A percentile compares a stretch with the other conserved stretches of the same genome.
Conservation (phyloP, 192 early-diverging fungal species). For the Geosiphon pyriformis region DNA sequence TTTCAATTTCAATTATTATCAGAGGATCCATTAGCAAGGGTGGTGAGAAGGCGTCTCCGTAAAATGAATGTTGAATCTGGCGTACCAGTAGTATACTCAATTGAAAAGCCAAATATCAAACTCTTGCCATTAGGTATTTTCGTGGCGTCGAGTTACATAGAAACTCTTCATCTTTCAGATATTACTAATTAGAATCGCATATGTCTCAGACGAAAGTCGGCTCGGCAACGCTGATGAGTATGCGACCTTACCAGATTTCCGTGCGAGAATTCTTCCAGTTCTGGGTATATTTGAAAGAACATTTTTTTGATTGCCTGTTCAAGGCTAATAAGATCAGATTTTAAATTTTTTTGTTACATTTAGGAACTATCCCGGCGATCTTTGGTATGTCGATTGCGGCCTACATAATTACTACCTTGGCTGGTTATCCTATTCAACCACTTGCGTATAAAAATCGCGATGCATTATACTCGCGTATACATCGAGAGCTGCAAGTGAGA, state of each 20-base stretch:
- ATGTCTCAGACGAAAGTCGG: slow-evolving; percentile 69
- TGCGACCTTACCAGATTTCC: slow-evolving; percentile 88
- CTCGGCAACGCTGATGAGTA: slow-evolving; percentile 83
- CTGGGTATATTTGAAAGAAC: slow-evolving; percentile 33
- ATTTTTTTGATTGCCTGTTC: slow-evolving; percentile 11
- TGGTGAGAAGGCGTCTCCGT: slow-evolving; percentile 73
- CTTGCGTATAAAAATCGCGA: slow-evolving; percentile 71
- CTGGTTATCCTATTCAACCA: slow-evolving; percentile 62
- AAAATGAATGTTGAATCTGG: slow-evolving; percentile 65
- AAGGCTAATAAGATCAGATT: slow-evolving; percentile 19
- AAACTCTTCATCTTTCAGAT: too few species aligned
- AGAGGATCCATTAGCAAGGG: slow-evolving; percentile 91
- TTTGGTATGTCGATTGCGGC: slow-evolving; percentile 93
- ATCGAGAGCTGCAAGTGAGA: slow-evolving; percentile 63
- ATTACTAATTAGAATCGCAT: too few species aligned
- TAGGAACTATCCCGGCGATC: slow-evolving; percentile 87
- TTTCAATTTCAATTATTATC: background rate
- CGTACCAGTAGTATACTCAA: slow-evolving; percentile 92
- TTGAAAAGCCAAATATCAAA: slow-evolving; percentile 89
- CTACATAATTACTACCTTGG: slow-evolving; percentile 67
- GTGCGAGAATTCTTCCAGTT: slow-evolving; percentile 78
- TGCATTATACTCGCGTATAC: slow-evolving; percentile 64
- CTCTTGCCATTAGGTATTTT: slow-evolving; percentile 66
- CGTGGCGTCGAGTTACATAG: too few species aligned
- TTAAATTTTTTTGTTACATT: background rate